Conservation (phyloP, 257 asterid genomes). For the Catharanthus roseus region DNA sequence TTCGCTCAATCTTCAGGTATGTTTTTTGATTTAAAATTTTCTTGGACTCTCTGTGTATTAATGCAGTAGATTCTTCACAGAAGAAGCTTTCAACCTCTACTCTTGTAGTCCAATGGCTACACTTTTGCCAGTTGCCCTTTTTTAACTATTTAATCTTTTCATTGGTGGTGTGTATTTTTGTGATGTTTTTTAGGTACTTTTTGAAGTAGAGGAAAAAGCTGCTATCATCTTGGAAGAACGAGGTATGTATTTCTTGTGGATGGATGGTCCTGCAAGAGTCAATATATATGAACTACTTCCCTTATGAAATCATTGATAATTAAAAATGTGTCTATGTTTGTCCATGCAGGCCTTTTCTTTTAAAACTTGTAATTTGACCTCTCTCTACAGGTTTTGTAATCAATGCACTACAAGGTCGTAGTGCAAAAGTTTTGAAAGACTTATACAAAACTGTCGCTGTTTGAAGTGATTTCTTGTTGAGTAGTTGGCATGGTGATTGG, state of each 20-base stretch:
- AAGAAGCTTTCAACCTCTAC: neutral
- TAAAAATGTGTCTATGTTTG: neutral
- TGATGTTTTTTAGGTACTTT: slow-evolving; percentile 48
- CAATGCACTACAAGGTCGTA: neutral
- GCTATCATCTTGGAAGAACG: slow-evolving; percentile 85
- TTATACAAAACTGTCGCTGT: neutral
- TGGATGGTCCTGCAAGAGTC: neutral
- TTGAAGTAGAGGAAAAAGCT: slow-evolving; percentile 82
- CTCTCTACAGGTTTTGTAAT: neutral
- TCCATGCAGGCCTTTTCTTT: neutral
- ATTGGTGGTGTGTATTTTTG: neutral
- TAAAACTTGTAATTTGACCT: neutral
- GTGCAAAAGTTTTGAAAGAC: neutral
- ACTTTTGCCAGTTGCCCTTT: neutral
- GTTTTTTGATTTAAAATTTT: too few relatives aligned
- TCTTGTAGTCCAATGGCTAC: neutral
- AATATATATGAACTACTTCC: neutral
- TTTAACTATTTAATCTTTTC: neutral
- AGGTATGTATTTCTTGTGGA: slow-evolving; percentile 33
- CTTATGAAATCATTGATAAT: neutral
- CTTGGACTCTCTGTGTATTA: too few relatives aligned
- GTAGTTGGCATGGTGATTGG: neutral
- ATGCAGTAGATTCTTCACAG: neutral
- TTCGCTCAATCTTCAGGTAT: too few relatives aligned
- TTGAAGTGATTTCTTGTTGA: neutral